Evolutionary conservation across 164 flowering plant species (phyloP).

Genomic region (Warburgia ugandensis): DNA sequence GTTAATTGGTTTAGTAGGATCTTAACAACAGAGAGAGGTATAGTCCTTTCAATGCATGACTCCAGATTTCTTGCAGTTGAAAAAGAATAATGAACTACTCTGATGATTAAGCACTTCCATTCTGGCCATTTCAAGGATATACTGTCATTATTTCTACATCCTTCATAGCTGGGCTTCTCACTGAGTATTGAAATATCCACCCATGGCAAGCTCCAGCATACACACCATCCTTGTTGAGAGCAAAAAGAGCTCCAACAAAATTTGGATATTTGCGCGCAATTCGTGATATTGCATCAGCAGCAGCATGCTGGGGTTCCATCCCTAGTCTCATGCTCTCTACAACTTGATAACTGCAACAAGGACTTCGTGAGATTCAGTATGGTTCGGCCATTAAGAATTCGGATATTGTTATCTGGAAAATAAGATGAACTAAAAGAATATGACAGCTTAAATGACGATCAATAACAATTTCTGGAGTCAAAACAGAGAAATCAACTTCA

Average conservation of each 20-base stretch:
- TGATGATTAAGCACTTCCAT: too few species aligned
- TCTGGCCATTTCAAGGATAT: slow-evolving; percentile 32
- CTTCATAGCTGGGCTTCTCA: slow-evolving; percentile 49
- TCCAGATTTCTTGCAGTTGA: too few species aligned
- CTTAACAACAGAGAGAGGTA: too few species aligned
- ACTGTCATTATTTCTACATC: slow-evolving; percentile 76
- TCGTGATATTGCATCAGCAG: slow-evolving; percentile 71
- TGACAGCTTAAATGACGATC: background rate
- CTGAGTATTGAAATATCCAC: slow-evolving; percentile 91
- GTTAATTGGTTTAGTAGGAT: too few species aligned
- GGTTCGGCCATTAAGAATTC: background rate
- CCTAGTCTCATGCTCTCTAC: slow-evolving; percentile 94
- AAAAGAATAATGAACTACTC: too few species aligned
- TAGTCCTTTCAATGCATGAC: too few species aligned
- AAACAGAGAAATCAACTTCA: background rate
- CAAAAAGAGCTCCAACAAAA: slow-evolving; percentile 89
- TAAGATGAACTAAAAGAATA: background rate
- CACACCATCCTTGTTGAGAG: slow-evolving; percentile 56
- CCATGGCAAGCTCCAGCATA: slow-evolving; percentile 97
- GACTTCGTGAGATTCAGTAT: background rate
- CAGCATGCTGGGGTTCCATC: slow-evolving; percentile 77
- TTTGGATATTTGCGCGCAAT: slow-evolving; percentile 75
- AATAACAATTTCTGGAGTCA: background rate
- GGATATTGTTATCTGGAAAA: too few species aligned
- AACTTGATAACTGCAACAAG: slow-evolving; percentile 70